These are phyloP conservation scores for Dionaea muscipula DNA, from an alignment of 179 eudicot genomes.

Conservation along the genomic window DNA sequence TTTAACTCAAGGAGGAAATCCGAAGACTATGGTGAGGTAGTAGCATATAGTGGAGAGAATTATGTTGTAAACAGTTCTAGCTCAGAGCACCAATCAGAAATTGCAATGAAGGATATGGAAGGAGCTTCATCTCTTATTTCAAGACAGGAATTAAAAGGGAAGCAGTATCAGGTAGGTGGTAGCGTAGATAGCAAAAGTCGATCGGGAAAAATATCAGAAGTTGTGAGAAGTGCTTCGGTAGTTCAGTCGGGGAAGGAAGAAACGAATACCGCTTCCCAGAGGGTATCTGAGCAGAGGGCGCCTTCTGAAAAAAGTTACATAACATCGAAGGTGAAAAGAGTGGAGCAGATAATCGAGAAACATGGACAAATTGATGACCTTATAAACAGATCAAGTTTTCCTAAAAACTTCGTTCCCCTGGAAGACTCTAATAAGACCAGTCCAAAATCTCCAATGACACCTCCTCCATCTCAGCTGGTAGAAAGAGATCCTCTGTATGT, in stretches of 20 bases:
- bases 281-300: conserved; percentile 21
- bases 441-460: conserved; percentile 15
- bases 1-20: conserved; percentile 21
- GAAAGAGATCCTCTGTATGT: conserved; percentile 13
- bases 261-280: conserved; percentile 5
- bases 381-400: conserved; percentile 12
- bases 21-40: conserved; percentile 18
- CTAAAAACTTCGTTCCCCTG: conserved; percentile 10
- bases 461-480: conserved; percentile 20
- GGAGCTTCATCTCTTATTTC: conserved; percentile 21
- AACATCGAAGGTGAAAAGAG: conserved; percentile 21
- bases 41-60: conserved; percentile 9
- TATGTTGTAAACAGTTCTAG: conserved; percentile 5
- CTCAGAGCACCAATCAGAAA: conserved; percentile 11
- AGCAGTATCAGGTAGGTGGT: conserved; percentile 13
- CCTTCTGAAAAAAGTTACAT: conserved; percentile 23
- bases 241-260: conserved; percentile 21
- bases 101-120: conserved; percentile 18
- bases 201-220: conserved; percentile 16
- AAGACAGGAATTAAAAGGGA: conserved; percentile 14
- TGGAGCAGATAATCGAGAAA: conserved; percentile 20
- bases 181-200: conserved; percentile 16
- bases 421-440: conserved; percentile 18
- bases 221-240: conserved; percentile 16
- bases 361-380: conserved; percentile 17